Evolutionary conservation across 2,329 filamentous ascomycete species (phyloP).

Genomic region (Akanthomyces uredinophilus): DNA sequence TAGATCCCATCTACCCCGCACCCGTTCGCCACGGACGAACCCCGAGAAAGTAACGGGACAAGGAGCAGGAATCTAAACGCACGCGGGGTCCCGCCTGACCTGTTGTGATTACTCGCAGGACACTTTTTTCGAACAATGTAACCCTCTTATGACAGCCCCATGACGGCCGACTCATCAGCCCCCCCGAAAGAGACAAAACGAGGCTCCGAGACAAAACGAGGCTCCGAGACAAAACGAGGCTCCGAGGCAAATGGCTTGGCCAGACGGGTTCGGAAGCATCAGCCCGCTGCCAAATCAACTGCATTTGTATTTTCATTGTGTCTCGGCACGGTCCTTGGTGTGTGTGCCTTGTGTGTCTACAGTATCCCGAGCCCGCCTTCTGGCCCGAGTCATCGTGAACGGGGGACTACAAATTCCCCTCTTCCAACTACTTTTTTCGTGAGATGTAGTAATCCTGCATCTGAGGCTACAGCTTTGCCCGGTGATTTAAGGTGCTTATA

Average conservation of each 20-base stretch:
- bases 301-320: not conserved
- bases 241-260: not conserved
- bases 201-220: not conserved
- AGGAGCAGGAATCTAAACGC: not conserved
- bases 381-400: no score
- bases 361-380: no score
- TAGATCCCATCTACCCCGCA: not conserved
- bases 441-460: not conserved
- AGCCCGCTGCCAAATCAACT: no score
- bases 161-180: not conserved
- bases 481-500: not conserved
- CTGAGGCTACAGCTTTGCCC: not conserved
- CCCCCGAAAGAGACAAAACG: not conserved
- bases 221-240: not conserved
- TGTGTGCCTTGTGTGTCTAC: no score
- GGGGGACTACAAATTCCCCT: no score
- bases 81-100: not conserved
- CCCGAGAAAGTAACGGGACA: not conserved
- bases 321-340: not conserved
- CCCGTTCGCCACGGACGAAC: not conserved
- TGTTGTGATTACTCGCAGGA: conserved; percentile 1
- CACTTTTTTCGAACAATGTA: not conserved
- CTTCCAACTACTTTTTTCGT: not conserved
- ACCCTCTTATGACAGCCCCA: conserved; percentile 8
- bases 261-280: not conserved